These are phyloP conservation scores for Castanospermum australe DNA, from an alignment of 306 rosid genomes.

Conservation along the genomic window DNA sequence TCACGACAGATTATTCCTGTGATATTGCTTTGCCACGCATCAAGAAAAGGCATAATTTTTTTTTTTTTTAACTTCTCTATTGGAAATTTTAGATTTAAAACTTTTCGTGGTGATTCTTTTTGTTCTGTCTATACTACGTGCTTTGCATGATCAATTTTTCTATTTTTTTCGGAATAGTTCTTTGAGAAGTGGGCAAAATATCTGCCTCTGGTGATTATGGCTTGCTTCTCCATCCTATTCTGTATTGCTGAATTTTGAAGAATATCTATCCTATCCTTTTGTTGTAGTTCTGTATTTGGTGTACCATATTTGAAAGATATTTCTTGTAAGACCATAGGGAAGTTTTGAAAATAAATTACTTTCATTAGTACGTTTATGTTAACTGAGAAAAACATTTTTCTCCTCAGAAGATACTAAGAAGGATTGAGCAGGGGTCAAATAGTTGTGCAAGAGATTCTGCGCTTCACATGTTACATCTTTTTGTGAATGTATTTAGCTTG, in stretches of 20 bases:
- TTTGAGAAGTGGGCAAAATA: neutral
- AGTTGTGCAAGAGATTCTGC: neutral
- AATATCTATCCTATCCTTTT: neutral
- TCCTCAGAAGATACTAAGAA: neutral
- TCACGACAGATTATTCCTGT: conserved; percentile 83
- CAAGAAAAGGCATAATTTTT: conserved; percentile 61
- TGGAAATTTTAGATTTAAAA: neutral
- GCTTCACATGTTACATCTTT: neutral
- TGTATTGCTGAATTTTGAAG: neutral
- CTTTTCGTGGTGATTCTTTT: neutral
- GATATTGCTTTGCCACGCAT: conserved; percentile 94
- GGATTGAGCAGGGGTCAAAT: neutral
- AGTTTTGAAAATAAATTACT: neutral
- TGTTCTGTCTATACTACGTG: neutral
- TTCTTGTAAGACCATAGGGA: neutral
- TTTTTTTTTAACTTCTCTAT: neutral
- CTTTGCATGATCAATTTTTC: neutral
- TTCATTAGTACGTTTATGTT: neutral
- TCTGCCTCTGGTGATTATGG: neutral
- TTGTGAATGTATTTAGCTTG: neutral
- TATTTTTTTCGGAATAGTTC: neutral
- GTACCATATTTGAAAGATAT: neutral
- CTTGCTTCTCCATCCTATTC: neutral
- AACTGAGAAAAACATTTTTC: neutral
- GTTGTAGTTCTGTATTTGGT: neutral